These are phyloP conservation scores for Knoxdaviesia capensis DNA, from an alignment of 2,329 filamentous ascomycete genomes.

Conservation along the genomic window DNA sequence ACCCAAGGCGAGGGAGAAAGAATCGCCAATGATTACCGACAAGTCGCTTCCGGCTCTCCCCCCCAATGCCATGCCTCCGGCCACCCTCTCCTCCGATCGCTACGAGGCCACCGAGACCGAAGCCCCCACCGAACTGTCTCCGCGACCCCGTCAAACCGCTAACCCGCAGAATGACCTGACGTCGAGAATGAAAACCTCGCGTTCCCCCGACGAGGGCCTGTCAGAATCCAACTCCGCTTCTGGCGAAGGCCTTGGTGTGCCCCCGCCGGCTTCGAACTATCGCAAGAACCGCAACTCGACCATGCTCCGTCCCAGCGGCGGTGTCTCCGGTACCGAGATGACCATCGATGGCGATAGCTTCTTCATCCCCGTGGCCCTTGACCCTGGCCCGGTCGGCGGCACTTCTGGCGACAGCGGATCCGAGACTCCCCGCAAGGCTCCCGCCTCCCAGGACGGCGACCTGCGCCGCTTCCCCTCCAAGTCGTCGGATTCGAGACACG, in stretches of 20 bases:
- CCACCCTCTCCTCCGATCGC: slow-evolving; percentile 40
- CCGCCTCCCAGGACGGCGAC: slow-evolving; percentile 50
- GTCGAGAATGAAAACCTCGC: slow-evolving; percentile 14
- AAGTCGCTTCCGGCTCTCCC: slow-evolving; percentile 87
- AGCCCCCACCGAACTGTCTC: slow-evolving; percentile 49
- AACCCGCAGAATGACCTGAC: slow-evolving; percentile 27
- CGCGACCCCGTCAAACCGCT: slow-evolving; percentile 33
- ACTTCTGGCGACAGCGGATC: slow-evolving; percentile 33
- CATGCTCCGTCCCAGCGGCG: slow-evolving; percentile 30
- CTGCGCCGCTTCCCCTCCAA: slow-evolving; percentile 34
- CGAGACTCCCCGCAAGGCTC: slow-evolving; percentile 25
- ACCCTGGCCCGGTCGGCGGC: slow-evolving; percentile 41
- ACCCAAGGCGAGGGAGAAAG: slow-evolving; percentile 41
- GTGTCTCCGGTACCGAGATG: slow-evolving; percentile 8
- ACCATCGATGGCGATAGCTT: slow-evolving; percentile 41
- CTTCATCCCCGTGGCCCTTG: slow-evolving; percentile 57
- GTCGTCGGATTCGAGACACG: not conserved
- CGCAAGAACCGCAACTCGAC: slow-evolving; percentile 58
- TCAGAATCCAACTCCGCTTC: slow-evolving; percentile 2
- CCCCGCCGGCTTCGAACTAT: slow-evolving; percentile 57
- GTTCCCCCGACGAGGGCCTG: slow-evolving; percentile 12
- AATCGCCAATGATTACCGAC: slow-evolving; percentile 55
- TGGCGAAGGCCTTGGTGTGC: slow-evolving; percentile 35
- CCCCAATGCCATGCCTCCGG: slow-evolving; percentile 45
- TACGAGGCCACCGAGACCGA: slow-evolving; percentile 39